A percentile compares a stretch with the other conserved stretches of the same genome.
Evolutionary conservation across 176 grass and related monocot species (phyloP).

Genomic region (Guadua angustifolia): DNA sequence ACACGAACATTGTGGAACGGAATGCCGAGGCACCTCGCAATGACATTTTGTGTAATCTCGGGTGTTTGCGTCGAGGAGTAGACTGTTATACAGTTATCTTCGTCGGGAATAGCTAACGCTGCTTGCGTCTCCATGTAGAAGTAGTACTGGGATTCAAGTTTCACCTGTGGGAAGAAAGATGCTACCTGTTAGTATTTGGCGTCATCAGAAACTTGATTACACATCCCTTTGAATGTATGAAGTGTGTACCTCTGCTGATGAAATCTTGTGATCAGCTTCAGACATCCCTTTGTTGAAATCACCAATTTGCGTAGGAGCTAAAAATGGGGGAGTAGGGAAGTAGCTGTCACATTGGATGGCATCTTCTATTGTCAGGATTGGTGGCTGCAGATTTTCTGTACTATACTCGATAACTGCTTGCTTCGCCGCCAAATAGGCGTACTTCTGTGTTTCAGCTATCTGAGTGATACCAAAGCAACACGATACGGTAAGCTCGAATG

Average conservation of each 20-base stretch:
- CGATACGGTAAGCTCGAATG: not conserved
- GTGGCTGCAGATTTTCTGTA: slow-evolving; percentile 68
- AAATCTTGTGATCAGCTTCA: slow-evolving; percentile 88
- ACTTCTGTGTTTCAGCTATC: slow-evolving; percentile 84
- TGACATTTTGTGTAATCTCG: slow-evolving; percentile 45
- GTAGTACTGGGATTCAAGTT: slow-evolving; percentile 79
- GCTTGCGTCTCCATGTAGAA: slow-evolving; percentile 87
- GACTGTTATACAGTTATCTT: slow-evolving; percentile 78
- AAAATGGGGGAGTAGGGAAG: slow-evolving; percentile 51
- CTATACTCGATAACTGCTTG: slow-evolving; percentile 67
- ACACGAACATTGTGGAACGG: slow-evolving; percentile 77
- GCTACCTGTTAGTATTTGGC: not conserved
- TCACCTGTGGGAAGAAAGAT: slow-evolving; percentile 51
- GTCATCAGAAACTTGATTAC: no score
- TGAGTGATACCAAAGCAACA: slow-evolving; percentile 42
- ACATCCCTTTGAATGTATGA: not conserved
- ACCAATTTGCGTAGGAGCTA: slow-evolving; percentile 61
- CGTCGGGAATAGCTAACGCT: slow-evolving; percentile 72
- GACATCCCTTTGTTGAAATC: slow-evolving; percentile 77
- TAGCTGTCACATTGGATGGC: slow-evolving; percentile 66
- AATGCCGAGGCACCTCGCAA: slow-evolving; percentile 72
- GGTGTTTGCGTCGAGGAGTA: slow-evolving; percentile 60
- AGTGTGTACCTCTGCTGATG: slow-evolving; percentile 61
- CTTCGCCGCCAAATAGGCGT: slow-evolving; percentile 78
- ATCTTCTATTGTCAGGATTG: slow-evolving; percentile 81